phyloP scores from a whole-genome alignment of 768 basidiomycete genomes.

The Russula foetens region DNA sequence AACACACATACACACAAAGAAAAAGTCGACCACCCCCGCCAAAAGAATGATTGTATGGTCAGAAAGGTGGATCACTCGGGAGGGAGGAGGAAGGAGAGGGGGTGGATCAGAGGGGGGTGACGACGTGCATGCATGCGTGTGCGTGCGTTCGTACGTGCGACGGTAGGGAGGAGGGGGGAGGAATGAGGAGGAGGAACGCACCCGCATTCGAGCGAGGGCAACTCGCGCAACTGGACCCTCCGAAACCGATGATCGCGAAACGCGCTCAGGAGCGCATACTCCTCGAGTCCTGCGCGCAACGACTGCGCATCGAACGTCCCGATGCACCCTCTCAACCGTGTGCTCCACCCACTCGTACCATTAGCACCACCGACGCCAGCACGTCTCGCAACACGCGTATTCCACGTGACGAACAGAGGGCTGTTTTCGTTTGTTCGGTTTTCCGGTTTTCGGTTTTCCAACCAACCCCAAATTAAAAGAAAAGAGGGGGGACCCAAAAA shows the following conservation, averaged over 20 bases:
- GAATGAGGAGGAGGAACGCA: slow-evolving; percentile 33
- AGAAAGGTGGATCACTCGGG: neutral
- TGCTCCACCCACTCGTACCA: slow-evolving; percentile 22
- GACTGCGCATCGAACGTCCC: slow-evolving; percentile 80
- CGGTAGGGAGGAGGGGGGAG: neutral
- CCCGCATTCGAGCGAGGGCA: slow-evolving; percentile 81
- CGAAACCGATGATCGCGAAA: slow-evolving; percentile 83
- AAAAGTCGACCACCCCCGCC: neutral
- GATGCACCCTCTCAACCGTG: slow-evolving; percentile 82
- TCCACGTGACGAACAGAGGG: slow-evolving; percentile 97
- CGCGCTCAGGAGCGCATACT: slow-evolving; percentile 90
- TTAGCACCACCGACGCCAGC: slow-evolving; percentile 28
- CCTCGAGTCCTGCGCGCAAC: slow-evolving; percentile 67
- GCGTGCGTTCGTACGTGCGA: neutral
- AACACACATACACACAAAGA: too few relatives aligned
- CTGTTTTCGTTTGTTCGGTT: too few relatives aligned
- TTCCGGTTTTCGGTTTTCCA: too few relatives aligned
- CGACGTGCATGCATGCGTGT: neutral
- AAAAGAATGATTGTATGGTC: neutral
- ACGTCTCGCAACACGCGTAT: slow-evolving; percentile 47
- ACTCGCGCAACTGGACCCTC: slow-evolving; percentile 67
- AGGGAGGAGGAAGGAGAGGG: slow-evolving; percentile 2
- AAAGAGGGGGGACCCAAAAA: neutral
- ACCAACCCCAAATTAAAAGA: too few relatives aligned
- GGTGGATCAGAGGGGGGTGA: neutral